Evolutionary conservation across 1,284 basidiomycete species (phyloP).

Genomic region (Boletus coffeatus): DNA sequence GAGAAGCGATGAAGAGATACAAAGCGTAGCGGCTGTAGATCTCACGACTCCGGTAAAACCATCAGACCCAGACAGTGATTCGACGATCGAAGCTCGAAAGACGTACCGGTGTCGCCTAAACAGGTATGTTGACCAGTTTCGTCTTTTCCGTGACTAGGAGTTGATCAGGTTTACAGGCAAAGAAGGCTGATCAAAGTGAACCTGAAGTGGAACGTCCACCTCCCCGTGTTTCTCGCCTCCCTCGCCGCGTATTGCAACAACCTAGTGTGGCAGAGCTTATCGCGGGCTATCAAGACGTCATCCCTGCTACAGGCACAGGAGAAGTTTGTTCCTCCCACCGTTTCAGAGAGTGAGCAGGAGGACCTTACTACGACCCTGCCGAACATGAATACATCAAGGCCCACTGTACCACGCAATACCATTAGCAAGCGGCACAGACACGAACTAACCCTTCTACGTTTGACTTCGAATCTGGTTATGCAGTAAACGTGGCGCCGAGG

Average conservation of each 20-base stretch:
- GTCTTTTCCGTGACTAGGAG: background rate
- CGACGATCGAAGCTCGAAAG: slow-evolving; percentile 78
- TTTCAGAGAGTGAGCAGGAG: slow-evolving; percentile 73
- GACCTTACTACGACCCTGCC: slow-evolving; percentile 32
- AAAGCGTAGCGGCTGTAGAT: slow-evolving; percentile 5
- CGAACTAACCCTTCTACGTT: slow-evolving; percentile 54
- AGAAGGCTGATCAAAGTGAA: slow-evolving; percentile 21
- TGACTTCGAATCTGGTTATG: slow-evolving; percentile 86
- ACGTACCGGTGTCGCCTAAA: slow-evolving; percentile 29
- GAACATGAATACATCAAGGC: slow-evolving; percentile 22
- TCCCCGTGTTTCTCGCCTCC: slow-evolving; percentile 57
- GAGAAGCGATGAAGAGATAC: slow-evolving; percentile 22
- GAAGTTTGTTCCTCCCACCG: slow-evolving; percentile 45
- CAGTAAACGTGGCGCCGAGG: slow-evolving; percentile 76
- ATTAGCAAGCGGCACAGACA: slow-evolving; percentile 46
- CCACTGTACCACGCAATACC: slow-evolving; percentile 32
- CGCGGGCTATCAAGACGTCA: slow-evolving; percentile 73
- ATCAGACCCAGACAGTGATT: slow-evolving; percentile 77
- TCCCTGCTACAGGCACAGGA: slow-evolving; percentile 67
- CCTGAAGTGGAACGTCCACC: slow-evolving; percentile 15
- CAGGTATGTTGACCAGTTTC: slow-evolving; percentile 22
- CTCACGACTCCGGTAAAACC: slow-evolving; percentile 21
- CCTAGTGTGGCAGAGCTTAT: slow-evolving; percentile 82
- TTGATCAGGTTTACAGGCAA: slow-evolving; percentile 11
- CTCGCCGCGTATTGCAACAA: slow-evolving; percentile 53